Evolutionary conservation across 345 rosid species (phyloP), one percentile per base, ranked within the genome.

Genomic region (Eucalyptus urophylla): DNA sequence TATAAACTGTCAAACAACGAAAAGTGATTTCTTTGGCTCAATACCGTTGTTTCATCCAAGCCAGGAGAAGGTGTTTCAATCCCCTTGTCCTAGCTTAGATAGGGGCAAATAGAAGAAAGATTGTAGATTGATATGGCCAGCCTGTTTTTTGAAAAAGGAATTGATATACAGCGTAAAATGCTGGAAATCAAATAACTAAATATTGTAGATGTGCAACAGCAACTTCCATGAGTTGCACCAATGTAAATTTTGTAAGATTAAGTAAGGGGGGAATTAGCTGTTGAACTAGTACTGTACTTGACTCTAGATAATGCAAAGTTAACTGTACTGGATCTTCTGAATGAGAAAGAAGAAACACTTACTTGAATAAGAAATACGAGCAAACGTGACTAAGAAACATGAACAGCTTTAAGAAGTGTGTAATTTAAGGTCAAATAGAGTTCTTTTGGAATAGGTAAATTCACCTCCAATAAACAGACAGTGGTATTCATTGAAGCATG

Each of bases 1-100:
- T 89, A 94, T 91, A 87, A 97, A 96, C 99, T 97, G 93, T 91
- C 91, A 69, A 92, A 72, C 17, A 22, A 8, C 8, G 8, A 15
- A 50, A 86, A 51, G 40, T 33, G 51, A 56, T 19, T 76, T 37
- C 47, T 76, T 76, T 76, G 15, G 47, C 83, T 76, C 47, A 76
- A 19, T 33, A 19, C 45, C 1, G 8, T 37, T 76, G 47, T 37
- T 76, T 76, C 83, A 76, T 11, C 83, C 45, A 76, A 37, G 45
- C 83, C 83, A 76, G 45, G 45, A 21, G 44, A 69, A 69, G 6
- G 24, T 37, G 83, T 37, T 76, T 72, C 45, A 17, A 72, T 72
- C 27, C 25, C 25, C 25, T 33, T 76, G 21, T 37, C 8, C 47
- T 37, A 76, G 47, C 27, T 37, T 76, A 76, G 3, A 76, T 37